Evolutionary conservation across 192 early-diverging fungal species (phyloP), one percentile per base, ranked within the genome.

Genomic region (Powellomyces hirtus): DNA sequence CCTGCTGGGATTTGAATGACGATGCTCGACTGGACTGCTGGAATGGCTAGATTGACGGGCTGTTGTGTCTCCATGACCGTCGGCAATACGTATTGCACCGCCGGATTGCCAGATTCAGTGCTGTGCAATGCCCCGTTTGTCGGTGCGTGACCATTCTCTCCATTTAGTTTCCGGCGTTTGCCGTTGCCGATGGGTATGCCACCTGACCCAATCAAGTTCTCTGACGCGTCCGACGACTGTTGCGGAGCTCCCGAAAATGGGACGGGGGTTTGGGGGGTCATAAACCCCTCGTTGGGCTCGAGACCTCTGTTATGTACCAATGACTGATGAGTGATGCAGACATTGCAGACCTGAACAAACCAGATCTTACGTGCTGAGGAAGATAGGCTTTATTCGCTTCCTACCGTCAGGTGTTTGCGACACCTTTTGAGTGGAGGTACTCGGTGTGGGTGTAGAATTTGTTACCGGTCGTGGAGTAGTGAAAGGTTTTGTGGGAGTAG

Each of bases 351-450:
- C n/a, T n/a, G n/a, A n/a, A n/a, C n/a, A n/a, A n/a, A n/a, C n/a
- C n/a, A n/a, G n/a, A 24, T 42, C 59, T 46, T 38, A 76, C 79
- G 59, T 64, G 66, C 75, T 71, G 53, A 79, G 55, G 11, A 80
- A 80, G 38, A 75, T 76, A 1, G 78, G 95, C 29, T 88, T 85
- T 29, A 97, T 94, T 10, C 95, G 80, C 55, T 90, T 92, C 75
- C 91, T 90, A 7, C 95, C 95, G 65, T 89, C 84, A 42, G 88
- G 88, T 7, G 89, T 91, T 49, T 85, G 75, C 0, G 91, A 86
- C 33, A 91, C 84, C 0, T 62, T 75, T 61, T 90, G 89, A 26
- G 79, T 73, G 13, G 8, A 42, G 10, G 40, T 1, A 40, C 18
- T 18, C 71, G 59, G 35, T 73, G 13, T 53, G 38, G 60, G n/a